Percentiles rank a stretch among this genome's conserved stretches.
Conservation (phyloP, 441 rosid genomes). For the Euphorbia schlechtendalii region DNA sequence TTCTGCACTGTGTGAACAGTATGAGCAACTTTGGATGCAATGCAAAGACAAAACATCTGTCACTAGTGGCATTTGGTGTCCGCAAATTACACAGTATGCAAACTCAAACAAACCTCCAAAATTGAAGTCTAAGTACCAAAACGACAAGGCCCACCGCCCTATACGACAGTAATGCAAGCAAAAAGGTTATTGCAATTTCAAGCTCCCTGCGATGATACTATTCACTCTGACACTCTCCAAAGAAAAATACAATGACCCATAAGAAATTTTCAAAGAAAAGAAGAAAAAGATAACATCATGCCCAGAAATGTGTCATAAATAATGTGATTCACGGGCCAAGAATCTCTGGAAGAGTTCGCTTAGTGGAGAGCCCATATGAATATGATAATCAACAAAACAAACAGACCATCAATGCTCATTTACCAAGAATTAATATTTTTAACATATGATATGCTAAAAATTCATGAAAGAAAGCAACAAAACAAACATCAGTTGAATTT, state of each 20-base stretch:
- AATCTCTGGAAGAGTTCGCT: too few species aligned
- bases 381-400: too few species aligned
- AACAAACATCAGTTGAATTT: conserved; percentile 31
- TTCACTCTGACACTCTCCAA: conserved; percentile 23
- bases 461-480: conserved; percentile 22
- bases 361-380: too few species aligned
- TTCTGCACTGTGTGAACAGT: conserved; percentile 19
- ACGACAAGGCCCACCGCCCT: conserved; percentile 20
- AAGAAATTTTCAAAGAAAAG: not conserved
- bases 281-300: conserved; percentile 12
- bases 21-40: too few species aligned
- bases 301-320: conserved; percentile 25
- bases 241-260: conserved; percentile 14
- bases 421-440: conserved; percentile 25
- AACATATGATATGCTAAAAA: conserved; percentile 14
- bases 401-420: conserved; percentile 26
- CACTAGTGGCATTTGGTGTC: not conserved
- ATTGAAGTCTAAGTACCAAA: not conserved
- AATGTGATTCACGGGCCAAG: conserved; percentile 54
- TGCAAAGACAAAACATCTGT: conserved; percentile 16
- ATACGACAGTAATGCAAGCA: conserved; percentile 18
- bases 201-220: conserved; percentile 25
- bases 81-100: too few species aligned
- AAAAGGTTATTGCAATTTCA: too few species aligned
- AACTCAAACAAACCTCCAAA: conserved; percentile 12